Conservation (phyloP, 208 protist genomes). For the Crithidia expoeki region DNA sequence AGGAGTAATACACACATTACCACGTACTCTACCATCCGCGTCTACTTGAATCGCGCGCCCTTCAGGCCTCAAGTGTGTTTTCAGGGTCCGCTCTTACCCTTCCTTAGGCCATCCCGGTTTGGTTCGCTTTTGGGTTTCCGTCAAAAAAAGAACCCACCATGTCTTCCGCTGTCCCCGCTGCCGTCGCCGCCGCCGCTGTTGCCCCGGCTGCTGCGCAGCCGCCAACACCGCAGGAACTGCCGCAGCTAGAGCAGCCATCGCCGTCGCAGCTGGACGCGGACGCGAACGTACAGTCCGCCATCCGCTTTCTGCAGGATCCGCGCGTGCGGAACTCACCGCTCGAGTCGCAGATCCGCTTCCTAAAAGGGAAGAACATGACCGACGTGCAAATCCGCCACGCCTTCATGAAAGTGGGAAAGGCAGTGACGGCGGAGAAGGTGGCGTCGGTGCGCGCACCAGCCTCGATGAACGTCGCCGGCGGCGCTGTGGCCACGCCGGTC, state of each 20-base stretch:
- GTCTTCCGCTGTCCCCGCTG: background rate
- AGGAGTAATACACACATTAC: no score
- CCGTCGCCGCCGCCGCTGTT: background rate
- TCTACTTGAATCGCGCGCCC: background rate
- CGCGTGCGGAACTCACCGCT: conserved; percentile 55
- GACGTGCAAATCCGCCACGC: conserved; percentile 67
- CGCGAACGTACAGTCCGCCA: conserved; percentile 43
- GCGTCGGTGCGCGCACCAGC: conserved; percentile 25
- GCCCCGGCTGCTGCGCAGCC: conserved; percentile 1
- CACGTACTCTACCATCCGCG: no score
- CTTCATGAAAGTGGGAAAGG: conserved; percentile 59
- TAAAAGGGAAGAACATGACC: conserved; percentile 75
- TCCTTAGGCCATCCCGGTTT: no score
- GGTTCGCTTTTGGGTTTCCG: no score
- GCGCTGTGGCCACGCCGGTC: conserved; percentile 3
- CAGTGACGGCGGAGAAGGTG: conserved; percentile 56
- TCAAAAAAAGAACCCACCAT: background rate
- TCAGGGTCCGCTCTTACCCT: no score
- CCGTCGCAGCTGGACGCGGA: conserved; percentile 29
- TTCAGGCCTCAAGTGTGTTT: no score
- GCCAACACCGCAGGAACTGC: conserved; percentile 13
- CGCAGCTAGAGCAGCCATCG: conserved; percentile 27
- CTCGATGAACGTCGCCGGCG: background rate
- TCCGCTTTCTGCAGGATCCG: conserved; percentile 73
- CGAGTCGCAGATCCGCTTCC: conserved; percentile 72